Base-by-base conservation (phyloP, 257 asterid species). In the Plantago major region DNA sequence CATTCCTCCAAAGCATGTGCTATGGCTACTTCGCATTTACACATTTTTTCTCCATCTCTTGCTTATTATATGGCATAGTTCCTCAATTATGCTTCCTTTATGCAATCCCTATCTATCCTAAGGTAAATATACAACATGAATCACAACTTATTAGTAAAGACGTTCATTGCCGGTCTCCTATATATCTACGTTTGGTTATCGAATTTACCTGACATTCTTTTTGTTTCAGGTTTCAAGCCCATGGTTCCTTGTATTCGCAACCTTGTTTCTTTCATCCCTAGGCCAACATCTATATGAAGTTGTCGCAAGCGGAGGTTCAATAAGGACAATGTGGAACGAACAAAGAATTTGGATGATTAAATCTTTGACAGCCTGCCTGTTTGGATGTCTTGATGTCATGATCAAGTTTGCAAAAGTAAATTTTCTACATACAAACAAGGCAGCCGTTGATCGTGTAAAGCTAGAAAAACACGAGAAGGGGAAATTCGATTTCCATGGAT, bases 401-500 rank as follows among this genome's bases (percentile, higher is more conserved):
- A 49, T 79, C 58, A 84, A 80, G 53, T 54, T 82, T 3, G 80
- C 86, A 0, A 80, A 81, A 48, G 82, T 86, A 3, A 87, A 72
- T 60, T 84, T 87, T 72, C 70, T 85, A 71, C 62, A 82, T 51
- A 84, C 88, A 0, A 87, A 84, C 73, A 84, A 87, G 65, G 86
- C 80, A 22, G 26, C 1, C 0, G 28, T 87, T 1, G 88, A 87
- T 67, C 82, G 73, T 71, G 85, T 75, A 50, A 84, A 80, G 78
- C 70, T 87, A 11, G 78, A 81, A 10, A 84, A 71, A 60, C 80
- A 87, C 48, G 84, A 75, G 67, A 76, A 76, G 44, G 95, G 88
- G 1, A 67, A 74, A 50, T 87, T 82, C 42, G 77, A 87, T 57
- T 84, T 87, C 42, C 83, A 73, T 42, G 95, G 93, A 22, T 22